Evolutionary conservation across 768 basidiomycete species (phyloP).

Genomic region (Baorangia bicolor): DNA sequence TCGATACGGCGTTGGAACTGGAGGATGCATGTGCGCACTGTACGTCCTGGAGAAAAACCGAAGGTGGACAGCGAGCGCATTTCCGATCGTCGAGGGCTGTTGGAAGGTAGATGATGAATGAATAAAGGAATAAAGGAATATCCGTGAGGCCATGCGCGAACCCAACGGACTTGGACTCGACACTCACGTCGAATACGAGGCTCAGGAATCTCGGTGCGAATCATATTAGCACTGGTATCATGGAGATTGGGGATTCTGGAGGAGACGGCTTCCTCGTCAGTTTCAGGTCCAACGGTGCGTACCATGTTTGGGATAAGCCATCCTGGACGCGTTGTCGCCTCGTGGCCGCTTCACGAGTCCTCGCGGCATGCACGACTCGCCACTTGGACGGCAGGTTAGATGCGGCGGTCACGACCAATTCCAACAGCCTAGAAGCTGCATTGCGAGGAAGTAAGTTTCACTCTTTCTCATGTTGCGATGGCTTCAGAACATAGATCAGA

Average conservation of each 20-base stretch:
- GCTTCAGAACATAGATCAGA: too few species aligned
- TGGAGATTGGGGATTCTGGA: neutral
- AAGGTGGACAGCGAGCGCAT: slow-evolving; percentile 44
- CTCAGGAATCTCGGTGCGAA: slow-evolving; percentile 50
- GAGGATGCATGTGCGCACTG: slow-evolving; percentile 42
- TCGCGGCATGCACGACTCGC: neutral
- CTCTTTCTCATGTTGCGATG: too few species aligned
- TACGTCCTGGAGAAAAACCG: slow-evolving; percentile 53
- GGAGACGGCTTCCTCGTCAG: slow-evolving; percentile 10
- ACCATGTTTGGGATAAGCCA: neutral
- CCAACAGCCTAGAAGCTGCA: too few species aligned
- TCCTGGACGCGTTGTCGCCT: neutral
- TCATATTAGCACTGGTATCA: too few species aligned
- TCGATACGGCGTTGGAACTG: neutral
- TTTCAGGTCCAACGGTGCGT: neutral
- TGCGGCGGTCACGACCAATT: too few species aligned
- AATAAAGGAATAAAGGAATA: neutral
- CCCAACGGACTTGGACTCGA: slow-evolving; percentile 14
- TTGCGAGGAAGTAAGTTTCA: too few species aligned
- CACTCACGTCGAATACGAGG: slow-evolving; percentile 53
- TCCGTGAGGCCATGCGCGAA: too few species aligned
- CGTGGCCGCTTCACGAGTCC: neutral
- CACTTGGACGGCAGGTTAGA: neutral
- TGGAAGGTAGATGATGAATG: neutral
- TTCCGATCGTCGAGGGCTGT: slow-evolving; percentile 56